Evolutionary conservation across 192 early-diverging fungal species (phyloP).

Genomic region (Linnemannia schmuckeri): DNA sequence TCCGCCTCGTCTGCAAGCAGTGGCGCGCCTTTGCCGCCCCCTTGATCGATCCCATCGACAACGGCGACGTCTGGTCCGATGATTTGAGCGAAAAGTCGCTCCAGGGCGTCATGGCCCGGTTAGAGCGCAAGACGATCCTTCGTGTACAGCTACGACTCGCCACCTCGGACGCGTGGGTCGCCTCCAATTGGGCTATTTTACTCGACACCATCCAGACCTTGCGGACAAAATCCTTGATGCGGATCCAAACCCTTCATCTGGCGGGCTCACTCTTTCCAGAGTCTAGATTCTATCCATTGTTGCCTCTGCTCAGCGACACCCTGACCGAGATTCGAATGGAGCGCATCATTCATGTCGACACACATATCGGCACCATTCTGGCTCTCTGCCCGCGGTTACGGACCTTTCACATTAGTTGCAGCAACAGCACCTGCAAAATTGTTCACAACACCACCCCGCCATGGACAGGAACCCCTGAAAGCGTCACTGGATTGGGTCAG

Average conservation of each 20-base stretch:
- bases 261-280: background rate
- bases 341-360: background rate
- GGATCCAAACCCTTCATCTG: background rate
- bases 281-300: background rate
- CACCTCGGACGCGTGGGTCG: background rate
- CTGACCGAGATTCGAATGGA: background rate
- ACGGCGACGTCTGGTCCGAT: slow-evolving; percentile 3
- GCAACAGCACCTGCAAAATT: slow-evolving; percentile 3
- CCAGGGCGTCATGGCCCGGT: background rate
- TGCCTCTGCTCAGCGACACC: background rate
- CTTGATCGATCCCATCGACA: background rate
- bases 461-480: background rate
- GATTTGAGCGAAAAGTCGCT: background rate
- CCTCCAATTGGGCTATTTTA: background rate
- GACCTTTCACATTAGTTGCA: background rate
- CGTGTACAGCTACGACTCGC: background rate
- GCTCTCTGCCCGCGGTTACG: background rate
- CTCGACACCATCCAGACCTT: slow-evolving; percentile 1
- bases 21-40: slow-evolving; percentile 1
- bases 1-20: slow-evolving; percentile 10
- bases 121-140: background rate
- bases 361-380: background rate
- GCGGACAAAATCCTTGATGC: slow-evolving; percentile 2
- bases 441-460: background rate
- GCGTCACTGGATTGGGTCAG: background rate